Evolutionary conservation across 2,329 filamentous ascomycete genomes (phyloP), one percentile per base, ranked within the genome.

Genomic region (Epichloe uncinata): DNA sequence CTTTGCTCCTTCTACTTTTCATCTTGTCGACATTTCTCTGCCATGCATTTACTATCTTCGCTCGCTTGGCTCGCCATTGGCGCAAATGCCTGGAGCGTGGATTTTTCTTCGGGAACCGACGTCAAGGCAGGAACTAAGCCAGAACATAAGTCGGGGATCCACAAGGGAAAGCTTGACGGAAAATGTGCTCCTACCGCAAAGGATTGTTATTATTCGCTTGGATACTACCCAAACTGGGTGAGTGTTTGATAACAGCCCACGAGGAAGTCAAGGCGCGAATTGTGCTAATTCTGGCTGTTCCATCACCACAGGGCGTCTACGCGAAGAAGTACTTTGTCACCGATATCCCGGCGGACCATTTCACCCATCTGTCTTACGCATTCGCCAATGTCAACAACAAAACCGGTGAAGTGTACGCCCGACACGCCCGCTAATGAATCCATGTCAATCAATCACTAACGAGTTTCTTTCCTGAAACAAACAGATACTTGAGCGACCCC

Each of bases 331-430:
- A 4, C 61, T 75, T 84, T 42, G 84, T 85, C 0, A 74, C 84
- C 55, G 74, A 85, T 53, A 70, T 94, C 8, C 82, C 82, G 0
- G 78, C 73, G 0, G 73, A 79, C 4, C 74, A 84, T 47, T 69
- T 93, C 35, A 91, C 85, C 0, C 86, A 91, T 58, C 68, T 93
- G 2, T 72, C 90, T 6, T 91, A 77, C 52, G 69, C 73, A 0
- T 77, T 78, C 55, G 70, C 69, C 30, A 66, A 73, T 38, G 71
- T 78, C 61, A 68, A 64, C 20, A 16, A 9, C 0, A 12, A 0
- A 5, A 26, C 13, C 8, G 34, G 4, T n/a, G 13, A 49, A 41
- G 35, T 33, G 42, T 41, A 47, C 20, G 35, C n/a, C 7, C 33
- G 1, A 16, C 20, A 5, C 36, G 3, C 3, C 20, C 13, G n/a